phyloP scores from a whole-genome alignment of 257 asterid genomes.

The Schizonepeta tenuifolia region DNA sequence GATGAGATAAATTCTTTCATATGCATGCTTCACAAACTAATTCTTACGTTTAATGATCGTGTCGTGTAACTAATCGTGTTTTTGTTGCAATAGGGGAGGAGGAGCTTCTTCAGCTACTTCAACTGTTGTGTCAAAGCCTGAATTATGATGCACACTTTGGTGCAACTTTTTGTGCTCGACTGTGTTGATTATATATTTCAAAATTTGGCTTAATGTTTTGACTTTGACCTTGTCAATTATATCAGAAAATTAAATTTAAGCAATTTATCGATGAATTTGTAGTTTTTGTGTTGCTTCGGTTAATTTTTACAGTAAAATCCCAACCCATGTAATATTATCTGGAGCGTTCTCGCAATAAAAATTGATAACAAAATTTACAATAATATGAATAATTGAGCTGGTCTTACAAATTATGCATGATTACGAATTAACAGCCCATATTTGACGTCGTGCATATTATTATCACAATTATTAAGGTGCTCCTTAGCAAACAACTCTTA shows the following conservation, averaged over 20 bases:
- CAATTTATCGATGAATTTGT: background rate
- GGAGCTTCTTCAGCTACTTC: slow-evolving; percentile 76
- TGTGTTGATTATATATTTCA: background rate
- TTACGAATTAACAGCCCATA: no score
- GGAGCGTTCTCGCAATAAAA: background rate
- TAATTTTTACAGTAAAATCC: no score
- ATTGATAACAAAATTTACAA: no score
- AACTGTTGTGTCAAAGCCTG: slow-evolving; percentile 78
- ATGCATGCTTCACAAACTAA: background rate
- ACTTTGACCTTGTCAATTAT: background rate
- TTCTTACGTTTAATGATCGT: background rate
- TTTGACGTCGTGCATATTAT: no score
- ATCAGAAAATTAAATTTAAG: background rate
- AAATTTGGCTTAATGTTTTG: background rate
- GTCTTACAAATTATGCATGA: no score
- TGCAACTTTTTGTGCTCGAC: background rate
- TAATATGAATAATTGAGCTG: no score
- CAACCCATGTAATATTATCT: background rate
- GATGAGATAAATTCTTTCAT: no score
- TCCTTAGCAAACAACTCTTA: no score
- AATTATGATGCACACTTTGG: background rate
- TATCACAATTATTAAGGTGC: no score
- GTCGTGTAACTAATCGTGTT: background rate
- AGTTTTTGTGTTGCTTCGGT: background rate
- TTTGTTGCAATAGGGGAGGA: slow-evolving; percentile 50